Evolutionary conservation across 148 eudicot species (phyloP).

Genomic region (Limonium bicolor): DNA sequence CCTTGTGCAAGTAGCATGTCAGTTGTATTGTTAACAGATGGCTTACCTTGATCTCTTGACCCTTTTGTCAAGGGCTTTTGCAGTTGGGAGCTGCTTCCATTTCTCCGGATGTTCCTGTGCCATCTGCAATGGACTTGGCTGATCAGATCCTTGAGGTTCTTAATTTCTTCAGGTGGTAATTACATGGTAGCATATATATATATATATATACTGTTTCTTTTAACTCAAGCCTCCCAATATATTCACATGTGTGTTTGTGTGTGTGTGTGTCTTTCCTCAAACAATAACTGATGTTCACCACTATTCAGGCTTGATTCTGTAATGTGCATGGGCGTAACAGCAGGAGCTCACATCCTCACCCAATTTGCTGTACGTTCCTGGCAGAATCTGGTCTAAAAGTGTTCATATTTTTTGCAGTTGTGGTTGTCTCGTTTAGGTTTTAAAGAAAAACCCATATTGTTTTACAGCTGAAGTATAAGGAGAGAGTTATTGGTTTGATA

Average conservation of each 20-base stretch:
- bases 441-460: slow-evolving; percentile 3
- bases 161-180: slow-evolving; percentile 67
- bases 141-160: slow-evolving; percentile 89
- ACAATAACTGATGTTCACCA: too few species aligned
- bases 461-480: slow-evolving; percentile 68
- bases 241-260: slow-evolving; percentile 4
- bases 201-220: not conserved
- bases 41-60: slow-evolving; percentile 20
- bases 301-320: slow-evolving; percentile 44
- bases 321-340: slow-evolving; percentile 45
- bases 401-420: not conserved
- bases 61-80: slow-evolving; percentile 36
- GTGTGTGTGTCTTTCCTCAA: too few species aligned
- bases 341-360: slow-evolving; percentile 42
- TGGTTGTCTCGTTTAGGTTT: too few species aligned
- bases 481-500: slow-evolving; percentile 85
- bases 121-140: slow-evolving; percentile 74
- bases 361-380: slow-evolving; percentile 28
- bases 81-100: slow-evolving; percentile 80
- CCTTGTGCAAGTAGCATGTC: too few species aligned
- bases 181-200: not conserved
- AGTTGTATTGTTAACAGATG: slow-evolving; percentile 5
- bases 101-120: slow-evolving; percentile 32
- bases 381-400: not conserved
- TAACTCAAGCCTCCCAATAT: not conserved